Conservation (phyloP, 2,329 filamentous ascomycete genomes). For the Aureobasidium musti region DNA sequence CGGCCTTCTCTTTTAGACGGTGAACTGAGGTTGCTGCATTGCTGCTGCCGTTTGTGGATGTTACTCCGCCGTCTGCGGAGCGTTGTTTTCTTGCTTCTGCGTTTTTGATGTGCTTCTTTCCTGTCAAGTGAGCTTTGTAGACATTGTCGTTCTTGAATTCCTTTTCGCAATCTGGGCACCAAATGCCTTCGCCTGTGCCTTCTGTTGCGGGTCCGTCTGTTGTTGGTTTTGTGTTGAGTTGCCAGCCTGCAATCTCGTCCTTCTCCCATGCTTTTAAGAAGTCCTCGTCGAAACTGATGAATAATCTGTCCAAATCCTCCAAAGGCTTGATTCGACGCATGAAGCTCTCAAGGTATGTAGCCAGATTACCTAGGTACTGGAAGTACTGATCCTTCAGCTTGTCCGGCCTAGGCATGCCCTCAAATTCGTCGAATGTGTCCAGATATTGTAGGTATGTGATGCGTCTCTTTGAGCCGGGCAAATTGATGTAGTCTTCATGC, state of each 20-base stretch:
- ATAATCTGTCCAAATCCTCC: conserved; percentile 78
- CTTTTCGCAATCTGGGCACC: conserved; percentile 90
- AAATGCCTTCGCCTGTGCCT: conserved; percentile 68
- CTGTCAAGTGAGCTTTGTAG: conserved; percentile 82
- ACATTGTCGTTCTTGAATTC: conserved; percentile 96
- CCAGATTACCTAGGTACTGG: conserved; percentile 77
- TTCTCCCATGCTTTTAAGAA: conserved; percentile 82
- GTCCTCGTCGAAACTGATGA: conserved; percentile 74
- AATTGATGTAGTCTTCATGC: conserved; percentile 88
- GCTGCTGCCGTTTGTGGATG: conserved; percentile 31
- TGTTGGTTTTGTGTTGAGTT: conserved; percentile 42
- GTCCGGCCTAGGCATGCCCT: conserved; percentile 72
- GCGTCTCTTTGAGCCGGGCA: conserved; percentile 76
- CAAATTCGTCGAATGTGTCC: conserved; percentile 85
- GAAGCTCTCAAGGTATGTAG: conserved; percentile 83
- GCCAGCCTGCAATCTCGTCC: conserved; percentile 79
- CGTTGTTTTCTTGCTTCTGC: conserved; percentile 63
- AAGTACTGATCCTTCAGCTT: conserved; percentile 95
- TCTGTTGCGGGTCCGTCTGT: conserved; percentile 50
- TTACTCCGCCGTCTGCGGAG: conserved; percentile 35
- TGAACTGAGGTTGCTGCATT: conserved; percentile 33
- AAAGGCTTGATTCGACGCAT: conserved; percentile 81
- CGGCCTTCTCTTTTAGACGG: conserved; percentile 80
- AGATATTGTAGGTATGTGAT: conserved; percentile 91
- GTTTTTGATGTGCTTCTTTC: conserved; percentile 90